Evolutionary conservation across 2,329 filamentous ascomycete species (phyloP).

Genomic region (Pseudocercospora ulei): DNA sequence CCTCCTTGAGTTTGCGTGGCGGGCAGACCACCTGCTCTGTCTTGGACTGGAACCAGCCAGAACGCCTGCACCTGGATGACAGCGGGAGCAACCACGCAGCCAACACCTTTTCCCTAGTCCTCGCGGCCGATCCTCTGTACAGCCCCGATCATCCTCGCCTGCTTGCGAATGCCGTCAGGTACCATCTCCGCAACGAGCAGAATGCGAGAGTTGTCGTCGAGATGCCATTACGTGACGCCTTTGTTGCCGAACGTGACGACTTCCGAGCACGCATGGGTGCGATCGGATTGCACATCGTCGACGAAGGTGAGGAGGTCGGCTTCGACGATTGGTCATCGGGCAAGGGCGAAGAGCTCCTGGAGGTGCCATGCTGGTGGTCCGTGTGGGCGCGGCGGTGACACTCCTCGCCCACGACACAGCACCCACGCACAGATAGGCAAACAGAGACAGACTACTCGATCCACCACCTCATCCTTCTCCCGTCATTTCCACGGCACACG

Average conservation of each 20-base stretch:
- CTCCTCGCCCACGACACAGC: too few relatives aligned
- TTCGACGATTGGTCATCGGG: conserved; percentile 63
- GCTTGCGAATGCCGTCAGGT: conserved; percentile 58
- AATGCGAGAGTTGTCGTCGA: conserved; percentile 65
- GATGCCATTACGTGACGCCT: conserved; percentile 66
- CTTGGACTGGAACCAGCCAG: conserved; percentile 63
- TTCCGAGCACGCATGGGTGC: conserved; percentile 54
- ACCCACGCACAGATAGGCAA: too few relatives aligned
- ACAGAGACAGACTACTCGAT: too few relatives aligned
- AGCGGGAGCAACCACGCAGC: conserved; percentile 8
- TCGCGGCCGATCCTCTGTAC: conserved; percentile 82
- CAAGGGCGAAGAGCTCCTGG: conserved; percentile 36
- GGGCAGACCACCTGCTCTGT: conserved; percentile 54
- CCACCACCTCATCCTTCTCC: too few relatives aligned
- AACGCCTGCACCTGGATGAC: conserved; percentile 24
- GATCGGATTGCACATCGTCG: conserved; percentile 46
- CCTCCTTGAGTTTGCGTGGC: conserved; percentile 46
- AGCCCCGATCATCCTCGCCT: conserved; percentile 70
- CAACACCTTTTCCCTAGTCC: conserved; percentile 50
- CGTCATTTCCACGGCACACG: too few relatives aligned
- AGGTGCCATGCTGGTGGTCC: conserved; percentile 61
- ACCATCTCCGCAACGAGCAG: conserved; percentile 52
- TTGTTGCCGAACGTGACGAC: conserved; percentile 53
- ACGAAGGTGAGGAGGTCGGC: conserved; percentile 55
- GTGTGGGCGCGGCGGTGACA: conserved; percentile 43